Conservation (phyloP, 2,329 filamentous ascomycete genomes). For the Fusarium mundagurra region DNA sequence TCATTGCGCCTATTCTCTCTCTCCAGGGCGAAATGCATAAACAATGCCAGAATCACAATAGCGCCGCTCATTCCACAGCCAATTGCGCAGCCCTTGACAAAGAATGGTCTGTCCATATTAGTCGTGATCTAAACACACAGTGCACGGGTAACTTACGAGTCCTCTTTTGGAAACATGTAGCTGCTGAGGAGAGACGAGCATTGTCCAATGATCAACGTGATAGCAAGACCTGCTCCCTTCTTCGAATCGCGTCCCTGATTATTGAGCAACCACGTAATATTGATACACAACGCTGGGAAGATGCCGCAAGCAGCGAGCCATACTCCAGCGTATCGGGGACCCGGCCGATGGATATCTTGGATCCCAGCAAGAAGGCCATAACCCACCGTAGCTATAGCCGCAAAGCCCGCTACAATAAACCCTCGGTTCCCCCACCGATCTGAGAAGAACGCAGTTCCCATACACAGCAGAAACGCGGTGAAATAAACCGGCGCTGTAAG, state of each 20-base stretch:
- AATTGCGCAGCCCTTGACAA: conserved; percentile 18
- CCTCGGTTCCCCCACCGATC: conserved; percentile 25
- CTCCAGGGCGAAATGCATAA: conserved; percentile 4
- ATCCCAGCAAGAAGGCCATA: conserved; percentile 11
- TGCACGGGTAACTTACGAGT: not conserved
- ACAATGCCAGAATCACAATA: not conserved
- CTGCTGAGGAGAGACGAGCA: conserved; percentile 33
- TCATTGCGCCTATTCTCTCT: conserved; percentile 17
- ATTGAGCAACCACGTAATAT: conserved; percentile 27
- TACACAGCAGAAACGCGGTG: conserved; percentile 1
- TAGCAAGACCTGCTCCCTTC: conserved; percentile 11
- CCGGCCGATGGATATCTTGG: not conserved
- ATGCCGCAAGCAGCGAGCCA: conserved; percentile 25
- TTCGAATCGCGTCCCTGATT: conserved; percentile 31
- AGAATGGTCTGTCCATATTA: conserved; percentile 15
- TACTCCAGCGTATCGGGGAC: conserved; percentile 9
- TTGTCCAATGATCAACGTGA: conserved; percentile 11
- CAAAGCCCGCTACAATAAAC: not conserved
- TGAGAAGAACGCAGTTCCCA: conserved; percentile 18
- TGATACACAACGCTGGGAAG: conserved; percentile 6
- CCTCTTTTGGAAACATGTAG: conserved; percentile 17
- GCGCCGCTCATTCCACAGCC: conserved; percentile 15
- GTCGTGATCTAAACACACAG: rapidly evolving
- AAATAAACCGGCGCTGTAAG: conserved; percentile 20
- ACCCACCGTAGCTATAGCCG: not conserved